Evolutionary conservation across 352 stramenopile genomes (phyloP), one percentile per base, ranked within the genome.

Genomic region (Thraustochytrium striatum): DNA sequence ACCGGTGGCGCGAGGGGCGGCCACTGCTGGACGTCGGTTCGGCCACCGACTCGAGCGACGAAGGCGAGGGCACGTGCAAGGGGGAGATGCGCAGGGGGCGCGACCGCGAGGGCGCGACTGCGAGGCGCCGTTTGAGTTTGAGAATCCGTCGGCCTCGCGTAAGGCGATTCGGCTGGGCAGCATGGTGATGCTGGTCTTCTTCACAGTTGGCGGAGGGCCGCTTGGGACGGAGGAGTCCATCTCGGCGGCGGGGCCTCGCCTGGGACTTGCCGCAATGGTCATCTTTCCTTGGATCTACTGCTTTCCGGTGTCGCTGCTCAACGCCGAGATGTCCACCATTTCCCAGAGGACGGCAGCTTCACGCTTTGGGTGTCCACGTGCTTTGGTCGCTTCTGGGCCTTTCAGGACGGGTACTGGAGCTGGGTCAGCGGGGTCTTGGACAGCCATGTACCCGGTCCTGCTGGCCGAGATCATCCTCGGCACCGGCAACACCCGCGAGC

Each of bases 151-250:
- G n/a, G n/a, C n/a, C n/a, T n/a, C n/a, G n/a, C n/a, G n/a, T n/a
- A 55, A 55, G 16, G 41, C 41, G 30, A 61, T 75, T 25, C 41
- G 65, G 19, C 44, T 75, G 43, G 25, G 44, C 32, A 38, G 30
- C 7, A 38, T 75, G 8, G 65, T 75, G 41, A 55, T 3, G 43
- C 7, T 96, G 62, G 94, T 90, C 36, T 96, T 95, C 83, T 96
- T 95, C 81, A 91, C 89, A 61, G 91, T 96, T 30, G 90, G 85
- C 83, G 93, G 92, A 21, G 95, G 95, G 5, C 94, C 95, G 7
- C 98, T 97, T 86, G 95, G 95, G 5, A 90, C 89, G 35, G 94
- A 98, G 85, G 89, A 91, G 30, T 90, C 93, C 28, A 88, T 98
- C 2, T 87, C 91, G 13, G 87, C 93, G 0, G 95, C 87, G 39